Conservation (phyloP, 2,329 filamentous ascomycete genomes). For the Onygena corvina region DNA sequence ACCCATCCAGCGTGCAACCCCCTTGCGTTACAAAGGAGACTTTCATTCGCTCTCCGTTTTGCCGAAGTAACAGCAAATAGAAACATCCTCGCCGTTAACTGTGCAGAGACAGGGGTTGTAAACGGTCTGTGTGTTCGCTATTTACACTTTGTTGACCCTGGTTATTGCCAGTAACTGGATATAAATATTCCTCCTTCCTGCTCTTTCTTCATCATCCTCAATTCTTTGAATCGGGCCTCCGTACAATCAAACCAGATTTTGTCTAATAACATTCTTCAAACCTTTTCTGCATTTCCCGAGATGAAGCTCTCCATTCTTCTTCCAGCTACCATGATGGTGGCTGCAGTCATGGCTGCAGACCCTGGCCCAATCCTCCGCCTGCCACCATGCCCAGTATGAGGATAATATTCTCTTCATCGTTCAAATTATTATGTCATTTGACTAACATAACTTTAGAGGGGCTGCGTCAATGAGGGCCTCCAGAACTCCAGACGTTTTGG, state of each 20-base stretch:
- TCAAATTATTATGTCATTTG: not conserved
- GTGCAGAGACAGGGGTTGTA: not conserved
- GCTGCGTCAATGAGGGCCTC: slow-evolving; percentile 10
- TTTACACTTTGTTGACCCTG: no score
- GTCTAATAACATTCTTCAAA: not conserved
- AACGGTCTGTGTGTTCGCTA: no score
- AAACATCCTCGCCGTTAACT: not conserved
- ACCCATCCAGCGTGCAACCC: not conserved
- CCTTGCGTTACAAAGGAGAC: not conserved
- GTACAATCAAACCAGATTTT: no score
- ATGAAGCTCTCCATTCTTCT: slow-evolving; percentile 2
- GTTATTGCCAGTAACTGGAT: not conserved
- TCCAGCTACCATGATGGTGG: not conserved
- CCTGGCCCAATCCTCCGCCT: slow-evolving; percentile 8
- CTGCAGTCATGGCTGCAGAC: slow-evolving; percentile 4
- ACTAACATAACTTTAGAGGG: slow-evolving; percentile 8
- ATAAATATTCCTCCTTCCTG: not conserved
- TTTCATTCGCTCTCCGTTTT: not conserved
- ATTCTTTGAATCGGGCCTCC: not conserved
- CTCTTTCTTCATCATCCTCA: not conserved
- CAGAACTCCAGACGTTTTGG: slow-evolving; percentile 8
- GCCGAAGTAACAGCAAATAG: not conserved
- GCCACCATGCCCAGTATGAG: slow-evolving; percentile 4
- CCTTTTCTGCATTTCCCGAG: not conserved
- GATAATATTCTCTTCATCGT: not conserved